A percentile compares a stretch with the other conserved stretches of the same genome.
These are phyloP conservation scores for Aphanomyces euteiches DNA, from an alignment of 352 stramenopile species.

Conservation along the genomic window DNA sequence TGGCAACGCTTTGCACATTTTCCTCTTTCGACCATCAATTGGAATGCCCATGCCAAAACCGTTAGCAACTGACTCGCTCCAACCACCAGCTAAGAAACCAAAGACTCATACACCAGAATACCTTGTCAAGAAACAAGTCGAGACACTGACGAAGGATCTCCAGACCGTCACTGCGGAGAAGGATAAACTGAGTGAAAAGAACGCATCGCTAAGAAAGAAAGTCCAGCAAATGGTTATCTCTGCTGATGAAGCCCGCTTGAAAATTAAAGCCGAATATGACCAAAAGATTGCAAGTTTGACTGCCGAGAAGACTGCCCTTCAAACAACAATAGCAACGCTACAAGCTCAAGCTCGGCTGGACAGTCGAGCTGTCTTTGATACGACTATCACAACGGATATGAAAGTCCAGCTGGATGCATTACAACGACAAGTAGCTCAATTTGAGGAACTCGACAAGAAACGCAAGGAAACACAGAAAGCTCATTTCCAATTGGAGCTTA, in stretches of 20 bases:
- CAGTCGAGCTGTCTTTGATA: conserved; percentile 41
- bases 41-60: background rate
- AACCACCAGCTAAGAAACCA: conserved; percentile 16
- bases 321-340: conserved; percentile 40
- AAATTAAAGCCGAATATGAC: conserved; percentile 44
- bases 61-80: background rate
- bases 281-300: conserved; percentile 29
- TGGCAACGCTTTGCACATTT: conserved; percentile 19
- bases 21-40: conserved; percentile 5
- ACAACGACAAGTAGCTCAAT: conserved; percentile 48
- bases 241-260: conserved; percentile 62
- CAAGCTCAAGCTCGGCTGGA: conserved; percentile 56
- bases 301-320: conserved; percentile 55
- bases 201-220: conserved; percentile 54
- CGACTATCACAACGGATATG: conserved; percentile 47
- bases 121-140: conserved; percentile 44
- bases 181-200: conserved; percentile 57
- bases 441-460: conserved; percentile 52
- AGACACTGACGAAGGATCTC: conserved; percentile 50
- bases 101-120: conserved; percentile 36
- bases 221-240: conserved; percentile 79
- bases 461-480: conserved; percentile 43
- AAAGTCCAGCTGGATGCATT: conserved; percentile 42
- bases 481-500: conserved; percentile 51
- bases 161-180: conserved; percentile 56